A percentile compares a stretch with the other conserved stretches of the same genome.
These are phyloP conservation scores for Mycosphaerella arachidis DNA, from an alignment of 2,329 filamentous ascomycete species.

Conservation along the genomic window DNA sequence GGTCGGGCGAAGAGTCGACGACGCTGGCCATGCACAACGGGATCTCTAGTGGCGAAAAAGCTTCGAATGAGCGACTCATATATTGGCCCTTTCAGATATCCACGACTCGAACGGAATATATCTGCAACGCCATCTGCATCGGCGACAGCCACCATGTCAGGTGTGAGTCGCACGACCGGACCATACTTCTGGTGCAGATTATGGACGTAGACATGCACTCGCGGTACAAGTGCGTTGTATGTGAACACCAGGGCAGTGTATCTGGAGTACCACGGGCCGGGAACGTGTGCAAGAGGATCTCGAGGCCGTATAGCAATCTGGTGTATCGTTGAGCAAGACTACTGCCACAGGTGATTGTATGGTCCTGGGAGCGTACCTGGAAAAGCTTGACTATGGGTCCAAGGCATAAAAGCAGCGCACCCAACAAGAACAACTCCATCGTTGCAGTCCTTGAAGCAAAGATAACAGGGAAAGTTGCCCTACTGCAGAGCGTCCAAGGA, in stretches of 20 bases:
- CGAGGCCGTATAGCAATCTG: constrained; percentile 2
- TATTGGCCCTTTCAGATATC: constrained; percentile 26
- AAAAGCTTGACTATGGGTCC: too few species aligned
- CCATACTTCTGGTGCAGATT: constrained; percentile 33
- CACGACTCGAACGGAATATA: constrained; percentile 19
- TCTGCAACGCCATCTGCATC: constrained; percentile 23
- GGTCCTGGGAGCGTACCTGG: too few species aligned
- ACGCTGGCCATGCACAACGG: constrained; percentile 32
- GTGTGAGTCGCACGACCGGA: constrained; percentile 25
- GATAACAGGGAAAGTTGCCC: too few species aligned
- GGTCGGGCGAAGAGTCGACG: constrained; percentile 35
- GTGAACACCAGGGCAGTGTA: constrained; percentile 13
- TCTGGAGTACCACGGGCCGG: constrained; percentile 19
- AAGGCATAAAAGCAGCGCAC: too few species aligned
- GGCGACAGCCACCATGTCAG: constrained; percentile 26
- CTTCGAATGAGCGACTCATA: constrained; percentile 23
- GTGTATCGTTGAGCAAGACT: background rate
- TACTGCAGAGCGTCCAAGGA: too few species aligned
- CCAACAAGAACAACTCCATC: too few species aligned
- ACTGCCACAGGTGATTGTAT: too few species aligned
- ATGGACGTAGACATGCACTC: constrained; percentile 34
- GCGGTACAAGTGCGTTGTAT: constrained; percentile 14
- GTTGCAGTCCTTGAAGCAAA: too few species aligned
- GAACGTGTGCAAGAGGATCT: constrained; percentile 12
- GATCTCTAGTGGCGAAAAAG: constrained; percentile 35